A percentile compares a stretch with the other conserved stretches of the same genome.
These are phyloP conservation scores for Talinum fruticosum DNA, from an alignment of 148 eudicot genomes.

Conservation along the genomic window DNA sequence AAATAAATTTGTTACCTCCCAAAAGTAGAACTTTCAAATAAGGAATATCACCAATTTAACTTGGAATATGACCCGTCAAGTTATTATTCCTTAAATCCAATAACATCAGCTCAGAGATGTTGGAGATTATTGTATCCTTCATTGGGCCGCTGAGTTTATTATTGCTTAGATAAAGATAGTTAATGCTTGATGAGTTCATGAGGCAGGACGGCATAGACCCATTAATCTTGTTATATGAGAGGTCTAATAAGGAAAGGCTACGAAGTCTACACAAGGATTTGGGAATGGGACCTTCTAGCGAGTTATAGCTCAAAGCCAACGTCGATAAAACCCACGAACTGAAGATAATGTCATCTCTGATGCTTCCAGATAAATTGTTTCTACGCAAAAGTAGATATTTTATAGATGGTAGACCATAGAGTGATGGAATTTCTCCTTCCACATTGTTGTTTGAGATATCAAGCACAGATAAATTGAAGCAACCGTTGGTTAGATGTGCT, in stretches of 20 bases:
- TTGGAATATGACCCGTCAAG: neutral
- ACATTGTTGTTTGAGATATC: neutral
- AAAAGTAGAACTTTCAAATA: neutral
- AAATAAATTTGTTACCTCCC: constrained; percentile 3
- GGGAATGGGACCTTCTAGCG: neutral
- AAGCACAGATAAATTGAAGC: neutral
- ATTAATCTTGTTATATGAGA: neutral
- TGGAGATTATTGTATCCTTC: neutral
- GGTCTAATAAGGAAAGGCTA: neutral
- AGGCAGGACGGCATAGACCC: neutral
- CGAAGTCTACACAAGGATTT: neutral
- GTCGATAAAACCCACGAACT: neutral
- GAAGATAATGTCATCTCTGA: neutral
- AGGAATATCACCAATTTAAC: neutral
- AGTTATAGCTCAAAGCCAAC: neutral
- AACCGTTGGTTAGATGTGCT: neutral
- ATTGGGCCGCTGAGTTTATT: neutral
- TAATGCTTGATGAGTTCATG: neutral
- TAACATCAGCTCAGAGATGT: too few species aligned
- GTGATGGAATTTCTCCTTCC: neutral
- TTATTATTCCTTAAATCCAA: neutral
- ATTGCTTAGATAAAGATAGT: neutral
- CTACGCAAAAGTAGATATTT: neutral
- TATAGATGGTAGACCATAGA: neutral
- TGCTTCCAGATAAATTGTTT: neutral